Evolutionary conservation across 805 yeast genomes (phyloP).

Genomic region (Lipomyces orientalis): DNA sequence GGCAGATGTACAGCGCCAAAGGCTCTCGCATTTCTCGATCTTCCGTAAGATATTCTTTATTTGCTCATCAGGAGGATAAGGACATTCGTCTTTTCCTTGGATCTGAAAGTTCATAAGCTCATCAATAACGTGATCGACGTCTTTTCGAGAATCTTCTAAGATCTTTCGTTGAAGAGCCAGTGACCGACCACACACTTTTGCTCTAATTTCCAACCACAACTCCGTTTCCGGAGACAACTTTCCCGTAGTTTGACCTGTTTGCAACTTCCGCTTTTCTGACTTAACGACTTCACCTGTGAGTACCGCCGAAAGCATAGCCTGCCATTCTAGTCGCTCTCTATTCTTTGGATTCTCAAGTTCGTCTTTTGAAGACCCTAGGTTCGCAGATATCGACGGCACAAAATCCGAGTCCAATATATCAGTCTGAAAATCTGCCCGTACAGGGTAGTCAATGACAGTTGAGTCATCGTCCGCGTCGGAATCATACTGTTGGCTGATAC

Average conservation of each 20-base stretch:
- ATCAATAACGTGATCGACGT: conserved; percentile 74
- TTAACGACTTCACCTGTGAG: conserved; percentile 93
- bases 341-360: conserved; percentile 45
- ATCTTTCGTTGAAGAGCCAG: conserved; percentile 77
- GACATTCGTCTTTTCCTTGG: conserved; percentile 48
- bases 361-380: conserved; percentile 19
- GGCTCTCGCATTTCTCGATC: conserved; percentile 69
- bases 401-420: conserved; percentile 22
- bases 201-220: conserved; percentile 85
- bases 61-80: conserved; percentile 48
- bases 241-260: conserved; percentile 55
- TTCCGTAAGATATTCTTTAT: conserved; percentile 63
- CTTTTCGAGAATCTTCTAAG: conserved; percentile 68
- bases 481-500: conserved; percentile 40
- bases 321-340: conserved; percentile 91
- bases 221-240: conserved; percentile 61
- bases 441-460: conserved; percentile 29
- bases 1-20: conserved; percentile 80
- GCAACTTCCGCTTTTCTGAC: conserved; percentile 72
- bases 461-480: conserved; percentile 34
- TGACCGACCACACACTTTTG: conserved; percentile 79
- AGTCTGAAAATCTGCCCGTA: conserved; percentile 22
- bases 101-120: conserved; percentile 70
- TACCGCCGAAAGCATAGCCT: conserved; percentile 86
- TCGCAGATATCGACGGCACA: conserved; percentile 15